Conservation (phyloP, 148 eudicot genomes). For the Chenopodium formosanum region DNA sequence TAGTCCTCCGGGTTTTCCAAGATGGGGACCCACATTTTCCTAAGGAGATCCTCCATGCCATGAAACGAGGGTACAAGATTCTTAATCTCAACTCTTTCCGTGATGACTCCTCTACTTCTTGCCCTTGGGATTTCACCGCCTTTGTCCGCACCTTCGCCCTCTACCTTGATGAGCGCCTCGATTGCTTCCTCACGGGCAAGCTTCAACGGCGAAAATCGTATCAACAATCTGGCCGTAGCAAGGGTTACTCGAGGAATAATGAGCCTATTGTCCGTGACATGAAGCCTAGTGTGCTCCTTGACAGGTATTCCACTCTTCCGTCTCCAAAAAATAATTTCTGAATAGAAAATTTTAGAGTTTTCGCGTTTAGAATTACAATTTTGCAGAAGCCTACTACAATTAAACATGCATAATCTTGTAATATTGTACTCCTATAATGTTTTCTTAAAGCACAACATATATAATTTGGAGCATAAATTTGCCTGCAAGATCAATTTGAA, state of each 20-base stretch:
- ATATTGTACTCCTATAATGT: too few relatives aligned
- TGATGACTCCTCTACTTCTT: constrained; percentile 54
- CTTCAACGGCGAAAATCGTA: constrained; percentile 48
- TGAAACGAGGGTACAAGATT: constrained; percentile 76
- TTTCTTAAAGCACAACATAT: too few relatives aligned
- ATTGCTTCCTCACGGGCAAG: constrained; percentile 87
- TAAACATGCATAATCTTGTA: too few relatives aligned
- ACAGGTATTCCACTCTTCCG: constrained; percentile 19
- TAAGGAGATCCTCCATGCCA: constrained; percentile 75
- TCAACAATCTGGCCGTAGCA: neutral
- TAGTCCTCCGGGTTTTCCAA: constrained; percentile 72
- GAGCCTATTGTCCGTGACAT: constrained; percentile 48
- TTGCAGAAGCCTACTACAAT: neutral
- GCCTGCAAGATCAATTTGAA: neutral
- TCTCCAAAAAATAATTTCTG: neutral
- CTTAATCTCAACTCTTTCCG: constrained; percentile 68
- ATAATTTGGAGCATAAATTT: neutral
- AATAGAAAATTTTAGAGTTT: neutral
- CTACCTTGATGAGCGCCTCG: constrained; percentile 79
- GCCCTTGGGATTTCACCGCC: constrained; percentile 86
- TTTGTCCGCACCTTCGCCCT: constrained; percentile 70
- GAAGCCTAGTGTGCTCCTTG: constrained; percentile 78
- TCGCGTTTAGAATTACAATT: neutral
- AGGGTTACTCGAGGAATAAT: constrained; percentile 14
- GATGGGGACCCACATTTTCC: constrained; percentile 96